Base-by-base conservation (phyloP, 2,329 filamentous ascomycete genomes). In the Fusarium albidum region DNA sequence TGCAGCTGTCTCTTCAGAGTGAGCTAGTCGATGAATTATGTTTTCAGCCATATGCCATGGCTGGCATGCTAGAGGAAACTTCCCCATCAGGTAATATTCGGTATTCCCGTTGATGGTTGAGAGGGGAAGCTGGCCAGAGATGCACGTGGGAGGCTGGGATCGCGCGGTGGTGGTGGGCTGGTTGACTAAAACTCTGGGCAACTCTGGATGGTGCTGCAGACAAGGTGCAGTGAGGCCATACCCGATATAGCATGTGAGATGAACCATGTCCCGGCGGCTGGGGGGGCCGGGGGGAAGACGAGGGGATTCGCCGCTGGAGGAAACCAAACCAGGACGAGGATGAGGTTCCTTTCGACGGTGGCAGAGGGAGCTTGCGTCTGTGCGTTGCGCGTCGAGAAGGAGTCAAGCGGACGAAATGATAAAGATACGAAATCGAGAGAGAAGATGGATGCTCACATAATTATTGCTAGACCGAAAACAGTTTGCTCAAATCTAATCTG, bases 161-260 rank as follows among this genome's bases (percentile, higher is more conserved):
- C 41, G 57, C 35, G 52, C 55, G 39, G 62, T 55, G 34, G 37
- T 48, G n/a, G 45, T 32, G 42, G 48, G 26, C 31, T 49, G 14
- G 21, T 46, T 54, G 54, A 48, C 55, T 49, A 39, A n/a, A n/a
- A 52, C 45, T 53, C 50, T 53, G 50, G 40, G 46, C 38, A 46
- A 38, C 21, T 21, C 21, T 21, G 21, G 21, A 21, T 29, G 31
- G 31, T 35, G 33, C 29, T 51, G 45, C 49, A 47, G 31, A 59
- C 49, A 39, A 18, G 18, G 44, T 57, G 52, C 60, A 62, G 60
- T 49, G 40, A 59, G 28, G 53, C 65, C 63, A 66, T 54, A 34
- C 63, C 61, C 37, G 25, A 67, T 61, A 18, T 38, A 67, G 65
- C 38, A 67, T 63, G 56, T 58, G 52, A 39, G 47, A 59, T 55